Evolutionary conservation across 106 monocot genomes (phyloP).

Genomic region (Platanthera zijinensis): DNA sequence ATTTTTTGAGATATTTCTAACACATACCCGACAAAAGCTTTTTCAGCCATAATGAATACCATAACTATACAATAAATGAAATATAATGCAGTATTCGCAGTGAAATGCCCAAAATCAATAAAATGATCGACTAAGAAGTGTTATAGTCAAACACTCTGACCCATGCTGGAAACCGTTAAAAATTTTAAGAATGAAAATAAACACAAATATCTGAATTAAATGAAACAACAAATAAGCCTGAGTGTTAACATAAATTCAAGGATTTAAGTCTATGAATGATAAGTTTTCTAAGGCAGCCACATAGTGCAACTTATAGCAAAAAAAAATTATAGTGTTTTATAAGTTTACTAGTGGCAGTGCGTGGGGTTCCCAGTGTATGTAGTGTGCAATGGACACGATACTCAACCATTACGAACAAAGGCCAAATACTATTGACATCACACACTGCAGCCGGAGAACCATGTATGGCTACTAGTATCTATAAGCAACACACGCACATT

Average conservation of each 20-base stretch:
- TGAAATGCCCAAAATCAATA: not conserved
- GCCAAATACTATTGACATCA: too few relatives aligned
- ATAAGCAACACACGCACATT: too few relatives aligned
- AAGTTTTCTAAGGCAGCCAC: not conserved
- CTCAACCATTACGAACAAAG: too few relatives aligned
- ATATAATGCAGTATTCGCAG: not conserved
- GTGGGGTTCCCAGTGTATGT: too few relatives aligned
- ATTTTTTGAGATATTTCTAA: not conserved
- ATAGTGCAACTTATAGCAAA: not conserved
- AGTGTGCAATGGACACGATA: too few relatives aligned
- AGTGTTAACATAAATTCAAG: not conserved
- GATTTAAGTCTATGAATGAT: not conserved
- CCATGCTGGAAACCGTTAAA: not conserved
- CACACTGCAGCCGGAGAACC: too few relatives aligned
- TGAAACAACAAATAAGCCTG: not conserved
- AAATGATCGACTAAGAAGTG: not conserved
- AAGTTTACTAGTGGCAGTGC: too few relatives aligned
- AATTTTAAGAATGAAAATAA: not conserved
- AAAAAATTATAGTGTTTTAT: not conserved
- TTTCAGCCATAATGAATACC: not conserved
- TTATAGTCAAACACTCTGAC: not conserved
- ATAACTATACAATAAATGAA: not conserved
- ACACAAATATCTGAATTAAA: not conserved
- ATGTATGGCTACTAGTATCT: too few relatives aligned
- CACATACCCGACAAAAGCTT: not conserved